Evolutionary conservation across 768 basidiomycete species (phyloP), one percentile per base, ranked within the genome.

Genomic region (Tubosaeta brunneosetosa): DNA sequence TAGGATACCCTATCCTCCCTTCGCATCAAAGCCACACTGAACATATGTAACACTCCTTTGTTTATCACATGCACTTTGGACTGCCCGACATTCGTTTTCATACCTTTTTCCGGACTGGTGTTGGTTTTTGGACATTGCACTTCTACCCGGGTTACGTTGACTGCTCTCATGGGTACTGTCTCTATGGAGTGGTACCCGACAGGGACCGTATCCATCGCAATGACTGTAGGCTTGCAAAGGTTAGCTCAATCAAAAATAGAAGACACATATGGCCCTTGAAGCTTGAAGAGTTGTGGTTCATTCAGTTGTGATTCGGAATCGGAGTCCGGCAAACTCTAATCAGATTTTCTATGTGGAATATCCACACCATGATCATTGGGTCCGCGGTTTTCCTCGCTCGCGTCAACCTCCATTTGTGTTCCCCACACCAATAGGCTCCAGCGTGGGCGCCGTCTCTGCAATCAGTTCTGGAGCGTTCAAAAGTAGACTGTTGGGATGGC

Each of bases 41-140:
- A 71, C 66, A 70, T 61, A 64, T 69, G 67, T 69, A 69, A 52
- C 69, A 61, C 54, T 63, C 63, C n/a, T 44, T 36, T 67, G 67
- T 65, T 53, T 55, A 56, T 69, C 59, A 56, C 58, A 53, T 55
- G 52, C 62, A 58, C 47, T 48, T 56, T 58, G 33, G 49, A 33
- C 11, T 48, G 38, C 52, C 42, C 50, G 54, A 57, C 64, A 25
- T 56, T 59, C 68, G 42, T 66, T 70, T 49, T 27, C 49, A 52
- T 45, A 58, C 22, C 26, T 25, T 26, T 10, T 25, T 52, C 22
- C 26, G 31, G 53, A 61, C 50, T 52, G 40, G 50, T 59, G 54
- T 62, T 63, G 59, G 57, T 46, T 59, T 64, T 48, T 56, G 67
- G 57, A 69, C 55, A 55, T 56, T 52, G 47, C 51, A 56, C 55